phyloP scores from a whole-genome alignment of 768 basidiomycete genomes.

The Strobilomyces dryophilus region DNA sequence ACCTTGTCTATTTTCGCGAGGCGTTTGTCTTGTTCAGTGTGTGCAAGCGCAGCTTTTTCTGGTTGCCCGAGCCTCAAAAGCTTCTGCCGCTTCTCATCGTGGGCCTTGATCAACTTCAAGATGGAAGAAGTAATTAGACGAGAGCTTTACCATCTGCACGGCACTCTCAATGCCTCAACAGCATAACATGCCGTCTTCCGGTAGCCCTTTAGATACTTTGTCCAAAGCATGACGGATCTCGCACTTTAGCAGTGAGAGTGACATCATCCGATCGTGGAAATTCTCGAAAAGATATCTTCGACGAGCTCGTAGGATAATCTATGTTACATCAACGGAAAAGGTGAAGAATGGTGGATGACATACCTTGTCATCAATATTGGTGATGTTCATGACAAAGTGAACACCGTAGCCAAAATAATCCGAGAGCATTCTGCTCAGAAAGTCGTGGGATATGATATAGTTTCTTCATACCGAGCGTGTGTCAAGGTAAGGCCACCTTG shows the following conservation, averaged over 20 bases:
- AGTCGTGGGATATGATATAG: slow-evolving; percentile 50
- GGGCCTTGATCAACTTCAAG: slow-evolving; percentile 68
- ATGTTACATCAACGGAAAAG: slow-evolving; percentile 2
- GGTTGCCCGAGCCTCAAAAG: slow-evolving; percentile 70
- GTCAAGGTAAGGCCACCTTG: neutral
- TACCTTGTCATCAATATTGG: slow-evolving; percentile 99
- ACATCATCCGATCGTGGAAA: slow-evolving; percentile 50
- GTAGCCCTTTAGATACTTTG: slow-evolving; percentile 63
- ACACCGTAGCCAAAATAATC: slow-evolving; percentile 98
- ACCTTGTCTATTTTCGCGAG: slow-evolving; percentile 84
- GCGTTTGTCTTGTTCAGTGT: slow-evolving; percentile 63
- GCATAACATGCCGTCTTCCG: slow-evolving; percentile 23
- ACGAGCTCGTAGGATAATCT: slow-evolving; percentile 94
- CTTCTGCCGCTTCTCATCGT: slow-evolving; percentile 83
- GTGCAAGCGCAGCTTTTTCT: slow-evolving; percentile 69
- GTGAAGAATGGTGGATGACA: slow-evolving; percentile 8
- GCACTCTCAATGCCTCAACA: neutral
- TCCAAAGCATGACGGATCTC: slow-evolving; percentile 63
- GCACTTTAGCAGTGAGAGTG: slow-evolving; percentile 50
- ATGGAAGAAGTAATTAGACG: slow-evolving; percentile 85
- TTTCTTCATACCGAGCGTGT: slow-evolving; percentile 51
- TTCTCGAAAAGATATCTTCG: slow-evolving; percentile 68
- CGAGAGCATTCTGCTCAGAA: slow-evolving; percentile 63
- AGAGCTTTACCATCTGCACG: slow-evolving; percentile 85
- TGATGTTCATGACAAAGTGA: slow-evolving; percentile 99